Base-by-base conservation (phyloP, 1,284 basidiomycete genomes). In the Ganoderma meredithae region DNA sequence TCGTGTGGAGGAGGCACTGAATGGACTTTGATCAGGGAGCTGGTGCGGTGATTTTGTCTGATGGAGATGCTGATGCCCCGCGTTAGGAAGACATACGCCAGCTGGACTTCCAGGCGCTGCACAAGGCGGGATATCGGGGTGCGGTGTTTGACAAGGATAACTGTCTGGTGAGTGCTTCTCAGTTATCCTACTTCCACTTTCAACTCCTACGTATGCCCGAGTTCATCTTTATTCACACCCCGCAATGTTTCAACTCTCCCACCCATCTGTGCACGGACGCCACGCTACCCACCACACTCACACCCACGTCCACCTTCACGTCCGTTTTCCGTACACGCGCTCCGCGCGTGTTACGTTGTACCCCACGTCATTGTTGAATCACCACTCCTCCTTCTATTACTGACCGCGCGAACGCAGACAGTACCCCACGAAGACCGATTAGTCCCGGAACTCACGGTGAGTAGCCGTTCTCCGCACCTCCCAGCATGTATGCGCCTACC, bases 111-210 rank as follows among this genome's bases (percentile, higher is more conserved):
- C 75, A 76, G n/a, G 90, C 90, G 17, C 83, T 99, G 47, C 86
- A 87, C 69, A 83, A 84, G 65, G 89, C 90, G 19, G 96, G 97
- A 1, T 96, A 95, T 75, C 88, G 91, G 59, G 96, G 93, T 41
- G 92, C 94, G 13, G 91, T 99, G 0, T 93, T 98, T 73, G 97
- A 99, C 87, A 99, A 98, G 82, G 97, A 99, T 79, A 99, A 99
- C 74, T 99, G 97, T 77, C 80, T 99, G 73, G 96, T 95, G 75
- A 44, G 90, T 81, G 12, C 41, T 49, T 13, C 47, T 6, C 25
- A 6, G 7, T 25, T 53, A 36, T 25, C 27, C 0, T 41, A 43
- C 39, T 15, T 43, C 10, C 17, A 15, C 10, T 22, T 39, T 33
- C n/a, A 33, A 36, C 10, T 17, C 19, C n/a, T n/a, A 7, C 9